Conservation (phyloP, 2,329 filamentous ascomycete species). For the Torrubiellomyces zombiae region DNA sequence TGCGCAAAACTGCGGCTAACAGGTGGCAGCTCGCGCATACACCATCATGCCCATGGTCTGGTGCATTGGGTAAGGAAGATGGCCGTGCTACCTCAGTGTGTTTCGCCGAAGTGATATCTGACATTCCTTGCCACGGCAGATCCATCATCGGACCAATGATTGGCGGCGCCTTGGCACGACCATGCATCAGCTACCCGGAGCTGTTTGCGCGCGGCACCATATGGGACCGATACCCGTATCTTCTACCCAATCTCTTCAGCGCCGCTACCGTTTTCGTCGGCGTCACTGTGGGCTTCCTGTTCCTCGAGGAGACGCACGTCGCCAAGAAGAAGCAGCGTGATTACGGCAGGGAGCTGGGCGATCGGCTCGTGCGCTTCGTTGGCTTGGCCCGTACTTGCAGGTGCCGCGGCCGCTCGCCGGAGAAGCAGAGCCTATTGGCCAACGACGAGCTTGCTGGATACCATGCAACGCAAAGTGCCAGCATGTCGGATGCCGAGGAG, state of each 20-base stretch:
- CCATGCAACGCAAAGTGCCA: constrained; percentile 21
- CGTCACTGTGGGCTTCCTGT: constrained; percentile 63
- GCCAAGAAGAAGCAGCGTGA: constrained; percentile 65
- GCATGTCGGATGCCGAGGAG: constrained; percentile 27
- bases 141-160: constrained; percentile 87
- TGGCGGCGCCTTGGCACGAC: constrained; percentile 76
- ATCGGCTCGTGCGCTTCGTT: constrained; percentile 42
- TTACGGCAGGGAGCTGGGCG: constrained; percentile 58
- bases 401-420: constrained; percentile 23
- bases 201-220: constrained; percentile 58
- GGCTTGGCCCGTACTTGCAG: constrained; percentile 14
- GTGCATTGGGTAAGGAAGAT: constrained; percentile 61
- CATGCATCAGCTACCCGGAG: constrained; percentile 64
- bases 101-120: not conserved
- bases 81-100: not conserved
- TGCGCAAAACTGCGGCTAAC: not conserved
- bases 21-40: constrained; percentile 60
- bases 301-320: constrained; percentile 86
- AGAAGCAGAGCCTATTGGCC: constrained; percentile 47
- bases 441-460: constrained; percentile 50
- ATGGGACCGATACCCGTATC: constrained; percentile 76
- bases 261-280: constrained; percentile 61
- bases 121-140: constrained; percentile 20
- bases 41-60: constrained; percentile 97
- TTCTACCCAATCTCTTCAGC: constrained; percentile 85